Base-by-base conservation (phyloP, 306 rosid species). In the Cyamopsis tetragonoloba region DNA sequence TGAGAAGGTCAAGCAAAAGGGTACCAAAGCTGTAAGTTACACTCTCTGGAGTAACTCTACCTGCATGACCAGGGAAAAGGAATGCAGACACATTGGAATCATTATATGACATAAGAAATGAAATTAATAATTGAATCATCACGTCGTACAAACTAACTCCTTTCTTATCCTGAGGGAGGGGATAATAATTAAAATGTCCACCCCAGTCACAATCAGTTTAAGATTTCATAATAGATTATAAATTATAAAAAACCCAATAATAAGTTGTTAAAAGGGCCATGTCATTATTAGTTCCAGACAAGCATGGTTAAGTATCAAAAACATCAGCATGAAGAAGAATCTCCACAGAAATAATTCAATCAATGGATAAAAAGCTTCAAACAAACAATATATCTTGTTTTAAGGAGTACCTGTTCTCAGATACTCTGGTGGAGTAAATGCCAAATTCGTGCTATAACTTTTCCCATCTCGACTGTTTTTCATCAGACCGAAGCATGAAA, bases 401-500 rank as follows among this genome's bases (percentile, higher is more conserved):
- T 22, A 15, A 31, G 26, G 26, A 51, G 37, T 80, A 92, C 98
- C 96, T 78, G 96, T 92, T 68, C 91, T 87, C 39, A 92, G 79
- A 78, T 89, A 92, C 80, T 92, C 97, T 0, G 98, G 96, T 22
- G 97, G 97, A 57, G 98, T 93, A 75, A 89, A 93, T 23, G 98
- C 96, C 83, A 92, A 79, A 68, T 92, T 92, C 4, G 98, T 92
- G 70, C 98, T 89, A 82, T 88, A 93, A 82, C 95, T 93, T 81
- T 90, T 93, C 48, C 98, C 98, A 76, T 93, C 98, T 79, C 95
- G 80, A 75, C 98, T 89, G 74, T 93, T 92, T 83, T 92, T 92
- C 96, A 89, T 92, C 89, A 92, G 78, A 63, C 98, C 98, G 8
- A 89, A 92, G 85, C 98, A 92, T 41, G 96, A 92, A 76, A 92